Conservation (phyloP, 108 stramenopile genomes). For the Nitzschia sp. region DNA sequence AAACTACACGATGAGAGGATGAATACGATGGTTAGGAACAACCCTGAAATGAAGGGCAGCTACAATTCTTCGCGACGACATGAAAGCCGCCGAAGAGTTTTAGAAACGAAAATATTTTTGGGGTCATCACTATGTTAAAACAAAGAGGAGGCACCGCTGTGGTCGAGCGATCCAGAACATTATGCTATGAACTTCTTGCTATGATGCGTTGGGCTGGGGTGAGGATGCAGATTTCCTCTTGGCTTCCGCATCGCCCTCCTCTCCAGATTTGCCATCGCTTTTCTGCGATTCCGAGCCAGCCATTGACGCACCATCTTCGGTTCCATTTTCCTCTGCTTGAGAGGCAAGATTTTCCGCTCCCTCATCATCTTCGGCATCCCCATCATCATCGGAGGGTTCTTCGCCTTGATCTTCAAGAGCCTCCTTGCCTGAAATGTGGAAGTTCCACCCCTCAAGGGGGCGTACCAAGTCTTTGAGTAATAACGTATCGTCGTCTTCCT, state of each 20-base stretch:
- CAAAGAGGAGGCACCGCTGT: too few relatives aligned
- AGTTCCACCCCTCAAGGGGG: slow-evolving; percentile 82
- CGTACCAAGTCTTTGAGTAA: slow-evolving; percentile 68
- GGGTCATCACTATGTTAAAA: too few relatives aligned
- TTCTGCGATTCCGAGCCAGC: background rate
- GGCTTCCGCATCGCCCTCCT: slow-evolving; percentile 3
- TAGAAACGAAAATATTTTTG: too few relatives aligned
- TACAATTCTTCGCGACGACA: too few relatives aligned
- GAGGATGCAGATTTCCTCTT: slow-evolving; percentile 11
- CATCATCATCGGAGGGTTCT: slow-evolving; percentile 29
- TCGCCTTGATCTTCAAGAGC: slow-evolving; percentile 41
- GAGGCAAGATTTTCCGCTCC: slow-evolving; percentile 15
- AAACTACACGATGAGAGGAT: too few relatives aligned
- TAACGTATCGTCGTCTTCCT: slow-evolving; percentile 61
- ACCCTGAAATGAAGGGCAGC: too few relatives aligned
- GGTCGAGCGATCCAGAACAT: too few relatives aligned
- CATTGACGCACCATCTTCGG: slow-evolving; percentile 26
- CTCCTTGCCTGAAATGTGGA: slow-evolving; percentile 68
- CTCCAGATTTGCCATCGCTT: slow-evolving; percentile 2
- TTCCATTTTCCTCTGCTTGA: slow-evolving; percentile 20
- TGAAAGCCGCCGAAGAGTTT: too few relatives aligned
- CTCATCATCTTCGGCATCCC: slow-evolving; percentile 35
- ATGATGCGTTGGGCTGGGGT: background rate
- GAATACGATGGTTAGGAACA: too few relatives aligned
- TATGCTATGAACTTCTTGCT: too few relatives aligned